Evolutionary conservation across 1,284 basidiomycete genomes (phyloP).

Genomic region (Ceratobasidium sp.): DNA sequence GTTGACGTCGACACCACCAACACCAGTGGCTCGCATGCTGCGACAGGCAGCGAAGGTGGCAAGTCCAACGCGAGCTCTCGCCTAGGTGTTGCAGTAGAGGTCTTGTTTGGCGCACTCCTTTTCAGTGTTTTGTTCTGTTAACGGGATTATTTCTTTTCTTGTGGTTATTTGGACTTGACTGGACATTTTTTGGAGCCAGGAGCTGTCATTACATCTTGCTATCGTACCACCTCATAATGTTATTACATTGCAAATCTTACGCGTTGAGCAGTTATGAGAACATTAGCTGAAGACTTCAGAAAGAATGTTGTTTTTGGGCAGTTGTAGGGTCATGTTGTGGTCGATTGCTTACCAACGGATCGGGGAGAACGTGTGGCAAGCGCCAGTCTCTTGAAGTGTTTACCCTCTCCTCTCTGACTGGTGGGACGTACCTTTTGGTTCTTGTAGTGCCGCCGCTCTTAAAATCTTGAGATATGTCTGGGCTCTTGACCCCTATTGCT

Average conservation of each 20-base stretch:
- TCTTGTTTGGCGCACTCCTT: slow-evolving; percentile 8
- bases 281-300: neutral
- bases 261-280: neutral
- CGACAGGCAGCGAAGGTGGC: slow-evolving; percentile 16
- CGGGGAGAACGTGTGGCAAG: too few species aligned
- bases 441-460: neutral
- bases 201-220: neutral
- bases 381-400: neutral
- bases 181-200: slow-evolving; percentile 25
- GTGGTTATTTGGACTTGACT: neutral
- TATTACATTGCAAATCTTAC: neutral
- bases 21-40: slow-evolving; percentile 28
- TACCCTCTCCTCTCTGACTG: neutral
- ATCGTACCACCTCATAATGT: slow-evolving; percentile 22
- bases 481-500: slow-evolving; percentile 67
- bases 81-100: neutral
- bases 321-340: slow-evolving; percentile 3
- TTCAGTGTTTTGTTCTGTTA: slow-evolving; percentile 29
- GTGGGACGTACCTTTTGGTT: too few species aligned
- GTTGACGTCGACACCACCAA: neutral
- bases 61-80: slow-evolving; percentile 19
- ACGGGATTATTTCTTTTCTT: slow-evolving; percentile 7
- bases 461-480: slow-evolving; percentile 17
- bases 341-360: neutral
- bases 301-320: neutral